phyloP scores from a whole-genome alignment of 2,329 filamentous ascomycete genomes.

The Fusarium nygamai region DNA sequence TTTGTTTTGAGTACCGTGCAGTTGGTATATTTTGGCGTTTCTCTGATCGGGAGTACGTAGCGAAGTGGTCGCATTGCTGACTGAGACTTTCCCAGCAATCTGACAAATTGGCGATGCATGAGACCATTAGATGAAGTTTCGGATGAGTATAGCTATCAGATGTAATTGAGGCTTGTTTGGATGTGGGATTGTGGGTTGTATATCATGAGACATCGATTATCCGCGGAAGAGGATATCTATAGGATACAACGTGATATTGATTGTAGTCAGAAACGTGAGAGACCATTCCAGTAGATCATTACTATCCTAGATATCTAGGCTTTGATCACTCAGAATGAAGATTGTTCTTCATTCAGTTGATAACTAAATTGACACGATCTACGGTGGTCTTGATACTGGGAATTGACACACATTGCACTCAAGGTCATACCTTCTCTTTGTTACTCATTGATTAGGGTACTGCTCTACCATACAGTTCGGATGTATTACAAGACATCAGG shows the following conservation, averaged over 20 bases:
- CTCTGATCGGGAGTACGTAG: neutral
- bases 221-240: neutral
- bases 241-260: neutral
- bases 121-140: neutral
- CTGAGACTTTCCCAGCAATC: neutral
- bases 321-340: neutral
- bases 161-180: neutral
- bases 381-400: neutral
- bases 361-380: neutral
- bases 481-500: neutral
- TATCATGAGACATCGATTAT: neutral
- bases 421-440: neutral
- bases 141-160: too few relatives aligned
- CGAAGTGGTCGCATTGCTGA: neutral
- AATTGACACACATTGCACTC: neutral
- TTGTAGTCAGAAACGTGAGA: neutral
- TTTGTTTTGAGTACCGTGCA: neutral
- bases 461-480: neutral
- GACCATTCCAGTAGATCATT: neutral
- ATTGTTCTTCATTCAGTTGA: neutral
- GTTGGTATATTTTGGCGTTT: too few relatives aligned
- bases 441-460: neutral
- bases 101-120: neutral
- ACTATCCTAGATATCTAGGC: neutral
- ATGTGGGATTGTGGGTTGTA: neutral